A percentile compares a stretch with the other conserved stretches of the same genome.
These are phyloP conservation scores for Micractinium conductrix DNA, from an alignment of 139 green algal species.

Conservation along the genomic window DNA sequence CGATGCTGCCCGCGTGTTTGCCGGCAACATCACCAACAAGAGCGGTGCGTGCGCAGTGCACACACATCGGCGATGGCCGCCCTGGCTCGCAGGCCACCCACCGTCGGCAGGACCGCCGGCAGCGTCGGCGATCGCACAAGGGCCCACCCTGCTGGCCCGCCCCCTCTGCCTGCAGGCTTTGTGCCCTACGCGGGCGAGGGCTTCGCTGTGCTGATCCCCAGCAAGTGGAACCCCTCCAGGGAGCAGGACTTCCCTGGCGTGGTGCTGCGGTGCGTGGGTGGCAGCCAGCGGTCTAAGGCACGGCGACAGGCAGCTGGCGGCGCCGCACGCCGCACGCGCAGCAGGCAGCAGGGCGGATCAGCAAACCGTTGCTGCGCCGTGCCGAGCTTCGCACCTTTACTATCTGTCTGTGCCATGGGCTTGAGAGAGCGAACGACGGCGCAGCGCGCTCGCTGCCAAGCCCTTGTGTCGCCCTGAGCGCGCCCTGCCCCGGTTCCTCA, in stretches of 20 bases:
- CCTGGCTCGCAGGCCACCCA: neutral
- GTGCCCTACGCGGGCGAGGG: conserved; percentile 92
- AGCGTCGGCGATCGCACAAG: too few relatives aligned
- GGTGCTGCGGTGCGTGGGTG: conserved; percentile 59
- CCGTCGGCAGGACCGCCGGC: too few relatives aligned
- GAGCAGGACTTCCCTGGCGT: conserved; percentile 87
- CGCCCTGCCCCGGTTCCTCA: too few relatives aligned
- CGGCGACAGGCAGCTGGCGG: neutral
- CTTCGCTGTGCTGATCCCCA: conserved; percentile 91
- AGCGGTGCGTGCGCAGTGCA: conserved; percentile 53
- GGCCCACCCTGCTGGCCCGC: too few relatives aligned
- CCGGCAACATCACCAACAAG: conserved; percentile 79
- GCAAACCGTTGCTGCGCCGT: neutral
- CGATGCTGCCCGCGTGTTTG: conserved; percentile 93
- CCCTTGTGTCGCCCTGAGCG: too few relatives aligned
- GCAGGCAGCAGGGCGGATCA: neutral
- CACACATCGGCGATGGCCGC: neutral
- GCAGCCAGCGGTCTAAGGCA: neutral
- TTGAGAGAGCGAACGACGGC: neutral
- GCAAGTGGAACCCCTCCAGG: conserved; percentile 97
- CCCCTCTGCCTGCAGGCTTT: conserved; percentile 86
- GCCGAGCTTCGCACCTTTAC: neutral
- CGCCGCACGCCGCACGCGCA: neutral
- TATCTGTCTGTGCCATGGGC: too few relatives aligned
- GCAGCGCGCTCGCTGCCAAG: neutral